Evolutionary conservation across 2,329 filamentous ascomycete genomes (phyloP).

Genomic region (Talaromyces sp.): DNA sequence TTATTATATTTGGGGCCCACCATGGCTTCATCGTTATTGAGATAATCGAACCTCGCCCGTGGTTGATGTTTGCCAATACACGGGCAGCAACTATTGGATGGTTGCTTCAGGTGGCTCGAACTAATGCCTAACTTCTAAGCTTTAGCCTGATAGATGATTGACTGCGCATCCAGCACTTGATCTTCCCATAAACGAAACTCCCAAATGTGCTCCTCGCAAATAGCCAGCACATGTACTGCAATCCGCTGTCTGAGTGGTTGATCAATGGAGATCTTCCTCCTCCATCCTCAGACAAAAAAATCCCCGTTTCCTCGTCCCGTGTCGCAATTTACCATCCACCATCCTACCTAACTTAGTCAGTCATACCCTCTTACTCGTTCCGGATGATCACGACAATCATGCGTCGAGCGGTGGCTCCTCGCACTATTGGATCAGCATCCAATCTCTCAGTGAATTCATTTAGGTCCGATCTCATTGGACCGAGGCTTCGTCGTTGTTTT

Average conservation of each 20-base stretch:
- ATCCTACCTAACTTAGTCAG: neutral
- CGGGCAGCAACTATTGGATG: neutral
- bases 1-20: neutral
- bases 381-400: neutral
- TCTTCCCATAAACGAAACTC: neutral
- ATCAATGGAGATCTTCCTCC: neutral
- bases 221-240: neutral
- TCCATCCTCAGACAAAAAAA: neutral
- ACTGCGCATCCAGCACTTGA: neutral
- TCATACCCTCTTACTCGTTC: neutral
- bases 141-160: neutral
- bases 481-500: neutral
- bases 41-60: neutral
- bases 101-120: neutral
- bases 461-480: neutral
- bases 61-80: neutral
- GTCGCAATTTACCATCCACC: neutral
- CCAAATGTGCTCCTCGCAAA: neutral
- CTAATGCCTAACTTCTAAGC: neutral
- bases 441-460: neutral
- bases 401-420: neutral
- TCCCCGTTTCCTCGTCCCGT: neutral
- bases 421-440: neutral
- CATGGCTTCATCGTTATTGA: neutral
- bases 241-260: neutral